Percentiles rank a stretch among this genome's conserved stretches.
Evolutionary conservation across 208 protist genomes (phyloP).

Genomic region (Trypanosoma melophagium): DNA sequence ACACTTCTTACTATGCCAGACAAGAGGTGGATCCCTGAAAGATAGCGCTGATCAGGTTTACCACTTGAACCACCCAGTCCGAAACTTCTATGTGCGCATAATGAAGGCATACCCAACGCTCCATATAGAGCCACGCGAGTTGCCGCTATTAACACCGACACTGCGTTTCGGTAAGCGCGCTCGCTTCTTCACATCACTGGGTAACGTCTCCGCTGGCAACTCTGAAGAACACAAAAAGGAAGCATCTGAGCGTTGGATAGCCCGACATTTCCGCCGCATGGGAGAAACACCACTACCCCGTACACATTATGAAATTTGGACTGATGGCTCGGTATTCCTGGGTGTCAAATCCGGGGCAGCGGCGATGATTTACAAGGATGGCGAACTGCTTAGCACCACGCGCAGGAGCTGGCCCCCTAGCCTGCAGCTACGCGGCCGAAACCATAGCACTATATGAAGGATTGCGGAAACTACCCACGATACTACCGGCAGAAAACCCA

Average conservation of each 20-base stretch:
- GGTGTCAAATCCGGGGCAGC: constrained; percentile 20
- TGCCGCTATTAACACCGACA: background rate
- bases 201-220: background rate
- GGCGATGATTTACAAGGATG: constrained; percentile 17
- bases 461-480: background rate
- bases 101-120: background rate
- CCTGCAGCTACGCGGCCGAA: constrained; percentile 29
- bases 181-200: background rate
- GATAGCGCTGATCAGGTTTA: background rate
- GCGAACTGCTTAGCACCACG: background rate
- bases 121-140: background rate
- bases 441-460: constrained; percentile 18
- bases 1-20: background rate
- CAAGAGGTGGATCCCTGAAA: background rate
- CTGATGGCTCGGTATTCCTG: constrained; percentile 21
- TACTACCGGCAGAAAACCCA: background rate
- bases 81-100: background rate
- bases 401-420: constrained; percentile 2
- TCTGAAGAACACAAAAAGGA: background rate
- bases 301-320: constrained; percentile 24
- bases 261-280: background rate
- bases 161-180: background rate
- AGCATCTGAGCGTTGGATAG: constrained; percentile 9
- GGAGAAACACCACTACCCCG: background rate
- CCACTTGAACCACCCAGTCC: background rate